Evolutionary conservation across 805 yeast species (phyloP), one percentile per base, ranked within the genome.

Genomic region (Metschnikowia drakensbergensis): DNA sequence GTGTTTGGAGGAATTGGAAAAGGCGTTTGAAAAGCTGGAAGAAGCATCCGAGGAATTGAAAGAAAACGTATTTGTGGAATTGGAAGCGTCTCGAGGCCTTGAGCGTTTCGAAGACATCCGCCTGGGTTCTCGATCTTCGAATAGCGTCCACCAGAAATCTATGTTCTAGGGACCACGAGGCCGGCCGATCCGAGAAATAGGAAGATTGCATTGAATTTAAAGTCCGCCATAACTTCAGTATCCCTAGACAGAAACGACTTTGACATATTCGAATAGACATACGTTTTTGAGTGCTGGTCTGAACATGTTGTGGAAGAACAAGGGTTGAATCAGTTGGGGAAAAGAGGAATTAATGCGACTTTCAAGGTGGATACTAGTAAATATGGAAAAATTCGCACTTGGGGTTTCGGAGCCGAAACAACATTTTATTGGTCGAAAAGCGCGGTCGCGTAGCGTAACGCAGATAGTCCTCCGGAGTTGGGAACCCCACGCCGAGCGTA

Each of bases 271-370:
- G 5, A 23, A 31, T 17, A 9, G 37, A 56, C 59, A 49, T 56
- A 56, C 59, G 53, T 53, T 56, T 50, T 49, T 56, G 51, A 47
- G 45, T 37, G 57, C 54, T 40, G 58, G 54, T 56, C 55, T 56
- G 49, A 56, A 49, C 59, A 56, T 56, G 35, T 29, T 54, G 32
- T 42, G 38, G 48, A 30, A 28, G 49, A 42, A 43, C 42, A 43
- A 46, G 48, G 43, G 45, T 40, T 41, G 49, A 38, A 47, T 35
- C 51, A 41, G 42, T 30, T 44, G 46, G 39, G 33, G 33, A 39
- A 34, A 37, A 43, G 43, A 38, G 37, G 37, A 42, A 34, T 34
- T 33, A 42, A 42, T 42, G 45, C 45, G 45, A 42, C 32, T 22
- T 37, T 34, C 45, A 34, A 32, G 28, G n/a, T 13, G 45, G 37